These are phyloP conservation scores for Nissolia schottii DNA, from an alignment of 306 rosid genomes.

Conservation along the genomic window DNA sequence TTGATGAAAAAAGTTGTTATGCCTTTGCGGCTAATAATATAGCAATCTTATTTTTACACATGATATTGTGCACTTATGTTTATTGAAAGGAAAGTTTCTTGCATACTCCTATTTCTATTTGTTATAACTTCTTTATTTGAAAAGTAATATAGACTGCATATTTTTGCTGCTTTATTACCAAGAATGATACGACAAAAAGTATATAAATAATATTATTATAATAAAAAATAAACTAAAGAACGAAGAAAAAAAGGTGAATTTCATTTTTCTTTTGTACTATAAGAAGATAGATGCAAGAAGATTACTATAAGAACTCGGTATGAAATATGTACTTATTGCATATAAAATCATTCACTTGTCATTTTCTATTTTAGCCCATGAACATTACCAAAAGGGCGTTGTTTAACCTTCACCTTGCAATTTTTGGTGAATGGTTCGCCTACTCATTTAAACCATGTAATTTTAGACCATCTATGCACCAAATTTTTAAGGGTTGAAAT, in stretches of 20 bases:
- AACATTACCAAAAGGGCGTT: neutral
- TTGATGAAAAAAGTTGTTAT: neutral
- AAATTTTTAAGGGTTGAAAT: too few relatives aligned
- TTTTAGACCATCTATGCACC: too few relatives aligned
- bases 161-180: too few relatives aligned
- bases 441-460: too few relatives aligned
- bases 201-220: too few relatives aligned
- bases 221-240: neutral
- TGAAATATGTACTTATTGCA: neutral
- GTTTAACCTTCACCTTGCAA: too few relatives aligned
- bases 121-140: neutral
- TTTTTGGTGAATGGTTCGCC: too few relatives aligned
- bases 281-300: neutral
- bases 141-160: neutral
- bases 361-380: neutral
- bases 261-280: neutral
- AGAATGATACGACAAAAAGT: neutral
- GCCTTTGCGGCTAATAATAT: neutral
- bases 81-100: neutral
- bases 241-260: neutral
- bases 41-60: too few relatives aligned
- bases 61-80: neutral
- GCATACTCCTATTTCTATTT: too few relatives aligned
- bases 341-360: neutral
- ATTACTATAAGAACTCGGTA: too few relatives aligned